Evolutionary conservation across 805 yeast species (phyloP).

Genomic region (Nakazawaea populi): DNA sequence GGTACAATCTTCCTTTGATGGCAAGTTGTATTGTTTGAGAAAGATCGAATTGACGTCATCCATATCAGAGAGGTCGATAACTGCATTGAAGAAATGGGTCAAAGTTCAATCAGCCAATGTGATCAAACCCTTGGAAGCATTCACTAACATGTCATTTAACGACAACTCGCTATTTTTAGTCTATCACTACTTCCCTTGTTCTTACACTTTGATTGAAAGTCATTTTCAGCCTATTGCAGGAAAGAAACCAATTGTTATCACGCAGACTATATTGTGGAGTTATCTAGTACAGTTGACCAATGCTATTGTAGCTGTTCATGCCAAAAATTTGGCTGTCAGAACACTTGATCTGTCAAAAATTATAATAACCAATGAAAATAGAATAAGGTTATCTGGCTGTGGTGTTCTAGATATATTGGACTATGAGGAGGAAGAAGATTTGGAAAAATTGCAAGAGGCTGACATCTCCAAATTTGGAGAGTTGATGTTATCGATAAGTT

Average conservation of each 20-base stretch:
- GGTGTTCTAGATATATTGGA: slow-evolving; percentile 67
- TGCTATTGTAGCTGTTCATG: slow-evolving; percentile 66
- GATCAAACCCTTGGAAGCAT: slow-evolving; percentile 70
- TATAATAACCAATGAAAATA: slow-evolving; percentile 62
- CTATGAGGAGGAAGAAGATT: slow-evolving; percentile 16
- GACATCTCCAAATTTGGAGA: slow-evolving; percentile 60
- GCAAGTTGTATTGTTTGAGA: slow-evolving; percentile 69
- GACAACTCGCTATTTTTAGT: slow-evolving; percentile 70
- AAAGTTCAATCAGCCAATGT: slow-evolving; percentile 49
- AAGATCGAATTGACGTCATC: slow-evolving; percentile 52
- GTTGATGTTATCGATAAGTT: slow-evolving; percentile 51
- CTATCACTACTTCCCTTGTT: slow-evolving; percentile 80
- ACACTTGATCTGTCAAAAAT: slow-evolving; percentile 61
- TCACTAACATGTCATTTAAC: slow-evolving; percentile 82
- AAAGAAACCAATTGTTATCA: slow-evolving; percentile 41
- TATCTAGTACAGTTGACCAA: slow-evolving; percentile 69
- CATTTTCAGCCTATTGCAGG: slow-evolving; percentile 43
- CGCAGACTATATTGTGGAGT: slow-evolving; percentile 67
- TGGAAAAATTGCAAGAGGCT: slow-evolving; percentile 34
- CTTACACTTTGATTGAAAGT: slow-evolving; percentile 62
- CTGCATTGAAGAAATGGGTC: slow-evolving; percentile 63
- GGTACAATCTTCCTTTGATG: slow-evolving; percentile 74
- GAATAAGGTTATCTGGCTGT: slow-evolving; percentile 65
- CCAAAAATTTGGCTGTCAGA: slow-evolving; percentile 57
- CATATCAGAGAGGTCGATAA: slow-evolving; percentile 53